A percentile compares a stretch with the other conserved stretches of the same genome.
phyloP scores from a whole-genome alignment of 768 basidiomycete species.

The Suillus luteus region DNA sequence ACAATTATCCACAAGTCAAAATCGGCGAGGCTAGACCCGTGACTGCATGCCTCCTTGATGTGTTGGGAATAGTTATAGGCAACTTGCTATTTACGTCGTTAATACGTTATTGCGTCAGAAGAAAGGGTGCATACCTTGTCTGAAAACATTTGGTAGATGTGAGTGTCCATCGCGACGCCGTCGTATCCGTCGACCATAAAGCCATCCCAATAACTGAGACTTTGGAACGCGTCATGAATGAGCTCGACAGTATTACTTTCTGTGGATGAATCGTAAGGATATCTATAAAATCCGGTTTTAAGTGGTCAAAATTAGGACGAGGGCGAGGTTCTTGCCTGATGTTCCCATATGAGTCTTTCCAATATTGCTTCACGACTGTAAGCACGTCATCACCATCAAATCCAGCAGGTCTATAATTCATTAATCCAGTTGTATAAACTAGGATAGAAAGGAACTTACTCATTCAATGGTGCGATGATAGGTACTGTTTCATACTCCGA shows the following conservation, averaged over 20 bases:
- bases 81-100: slow-evolving; percentile 6
- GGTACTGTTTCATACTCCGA: slow-evolving; percentile 59
- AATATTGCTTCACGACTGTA: slow-evolving; percentile 52
- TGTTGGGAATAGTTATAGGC: slow-evolving; percentile 10
- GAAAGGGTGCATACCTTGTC: slow-evolving; percentile 34
- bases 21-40: slow-evolving; percentile 43
- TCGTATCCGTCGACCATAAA: slow-evolving; percentile 49
- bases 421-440: neutral
- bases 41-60: slow-evolving; percentile 54
- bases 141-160: slow-evolving; percentile 77
- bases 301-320: slow-evolving; percentile 39
- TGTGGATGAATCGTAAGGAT: slow-evolving; percentile 6
- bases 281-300: slow-evolving; percentile 14
- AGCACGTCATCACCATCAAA: slow-evolving; percentile 47
- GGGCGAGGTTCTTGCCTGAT: slow-evolving; percentile 42
- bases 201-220: slow-evolving; percentile 41
- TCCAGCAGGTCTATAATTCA: slow-evolving; percentile 43
- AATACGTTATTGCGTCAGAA: neutral
- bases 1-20: slow-evolving; percentile 74
- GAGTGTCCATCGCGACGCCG: slow-evolving; percentile 56
- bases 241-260: slow-evolving; percentile 13
- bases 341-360: slow-evolving; percentile 57
- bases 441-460: slow-evolving; percentile 28
- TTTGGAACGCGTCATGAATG: slow-evolving; percentile 10
- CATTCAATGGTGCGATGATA: slow-evolving; percentile 70